Evolutionary conservation across 306 rosid species (phyloP), one percentile per base, ranked within the genome.

Genomic region (Cicer pinnatifidum): DNA sequence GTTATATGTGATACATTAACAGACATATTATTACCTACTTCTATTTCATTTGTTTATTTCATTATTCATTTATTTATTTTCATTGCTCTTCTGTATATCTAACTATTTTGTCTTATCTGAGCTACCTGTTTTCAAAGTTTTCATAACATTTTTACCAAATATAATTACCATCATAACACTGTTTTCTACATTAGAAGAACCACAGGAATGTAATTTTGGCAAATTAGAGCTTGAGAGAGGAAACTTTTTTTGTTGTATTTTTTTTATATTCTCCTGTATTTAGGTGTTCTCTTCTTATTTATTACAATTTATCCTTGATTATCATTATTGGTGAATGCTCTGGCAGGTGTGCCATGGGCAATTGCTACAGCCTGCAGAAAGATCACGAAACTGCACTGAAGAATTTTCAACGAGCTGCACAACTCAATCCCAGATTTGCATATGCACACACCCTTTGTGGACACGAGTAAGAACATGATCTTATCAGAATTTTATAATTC

Each of bases 381-480:
- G 83, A 80, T 73, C 83, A 80, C 48, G 83, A 80, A 80, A 67
- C 83, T 73, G 88, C 85, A 40, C 82, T 95, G 70, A 95, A 89
- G 86, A 92, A 88, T 85, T 95, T 95, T 80, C 99, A 90, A 78
- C 96, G 99, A 84, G 97, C 99, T 57, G 93, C 89, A 71, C 97
- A 92, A 77, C 85, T 95, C 28, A 87, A 90, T 84, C 84, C 99
- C 67, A 88, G 89, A 89, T 95, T 91, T 83, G 88, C 99, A 79
- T 95, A 95, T 80, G 97, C 99, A 10, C 99, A 95, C 87, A 95
- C 99, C 69, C 97, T 95, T 53, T 95, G 97, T 61, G 99, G 99
- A 67, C 99, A 95, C 8, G 99, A 95, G 99, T 95, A 92, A 35
- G 96, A 11, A 56, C 80, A 73, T 59, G 19, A 61, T 28, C 53